Evolutionary conservation across 2,329 filamentous ascomycete species (phyloP), one percentile per base, ranked within the genome.

Genomic region (Tolypocladium sp.): DNA sequence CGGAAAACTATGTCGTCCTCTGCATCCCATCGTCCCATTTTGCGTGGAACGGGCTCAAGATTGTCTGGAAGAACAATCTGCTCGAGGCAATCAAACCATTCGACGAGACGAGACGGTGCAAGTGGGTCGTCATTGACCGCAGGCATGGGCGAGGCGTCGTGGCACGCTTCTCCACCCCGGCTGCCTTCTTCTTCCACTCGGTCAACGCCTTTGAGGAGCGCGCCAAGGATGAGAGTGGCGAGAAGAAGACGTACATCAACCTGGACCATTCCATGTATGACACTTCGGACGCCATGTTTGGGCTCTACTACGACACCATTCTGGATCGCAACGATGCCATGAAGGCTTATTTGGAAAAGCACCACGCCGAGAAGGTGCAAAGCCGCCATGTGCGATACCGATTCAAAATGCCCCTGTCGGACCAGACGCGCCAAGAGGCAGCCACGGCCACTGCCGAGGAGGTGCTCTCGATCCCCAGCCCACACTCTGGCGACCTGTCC

Each of bases 171-270:
- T 81, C 86, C 22, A 87, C 83, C 20, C 79, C 83, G 0, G 81
- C 88, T 0, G 86, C 86, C 54, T 95, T 92, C 76, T 87, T 85
- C 71, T 95, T 95, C 71, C 91, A 96, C 72, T 84, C 83, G 0
- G 77, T 91, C 68, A 95, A 95, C 64, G 83, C 89, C 0, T 94
- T 86, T 69, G 89, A 93, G 66, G 82, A 90, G 62, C 63, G 66
- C 0, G 61, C 67, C 0, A 70, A 74, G 37, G 73, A 71, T 2
- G 74, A 77, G 1, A 65, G 69, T 0, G 68, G 68, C 2, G 59
- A 67, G 13, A 59, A 65, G 12, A 57, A 58, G 15, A 70, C 64
- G 1, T 78, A 86, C 60, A 77, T 94, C 22, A 76, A 85, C 37
- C 84, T 87, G 58, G 91, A 95, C 61, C 69, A 88, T 1, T 72